Base-by-base conservation (phyloP, 345 rosid genomes). In the Sisymbrium altissimum region DNA sequence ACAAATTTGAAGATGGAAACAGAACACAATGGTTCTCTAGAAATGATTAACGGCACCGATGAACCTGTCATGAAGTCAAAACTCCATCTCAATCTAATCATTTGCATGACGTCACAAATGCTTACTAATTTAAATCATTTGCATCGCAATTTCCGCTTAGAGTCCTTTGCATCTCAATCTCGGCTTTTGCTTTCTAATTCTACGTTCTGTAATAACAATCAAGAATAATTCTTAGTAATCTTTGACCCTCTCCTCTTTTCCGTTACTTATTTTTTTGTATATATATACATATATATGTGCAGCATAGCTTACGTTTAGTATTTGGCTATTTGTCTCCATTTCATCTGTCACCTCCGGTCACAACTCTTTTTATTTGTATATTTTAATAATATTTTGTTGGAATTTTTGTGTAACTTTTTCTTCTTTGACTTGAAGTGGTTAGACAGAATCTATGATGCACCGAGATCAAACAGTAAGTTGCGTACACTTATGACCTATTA, bases 361-460 rank as follows among this genome's bases (percentile, higher is more conserved):
- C 49, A 38, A 33, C 49, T 15, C 23, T n/a, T 38, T 38, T 33
- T 19, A 15, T 10, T 30, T 25, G 13, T 29, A 14, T 46, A 18
- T 17, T 64, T 9, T 8, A 4, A 7, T 40, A 2, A 12, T 48
- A 36, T 27, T 59, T 27, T 53, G 9, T 60, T 32, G 58, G 33
- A 46, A 66, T 14, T 35, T 35, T 66, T 36, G 59, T 35, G 70
- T 14, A 35, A 49, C 46, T 53, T 5, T 66, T n/a, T 67, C 71
- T 53, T 39, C 63, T 40, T 68, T 40, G 62, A 67, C 50, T 53
- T 53, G 39, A 54, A 52, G 40, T 68, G 63, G 9, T 39, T 54
- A 54, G 62, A 67, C 27, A 67, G 29, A 67, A 53, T 67, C 39
- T 52, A 53, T 39, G 49, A 25, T 23, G 8, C 58, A 46, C 39